Percentiles rank a stretch among this genome's conserved stretches.
Evolutionary conservation across 1,284 basidiomycete genomes (phyloP).

Genomic region (Marasmius fiardii): DNA sequence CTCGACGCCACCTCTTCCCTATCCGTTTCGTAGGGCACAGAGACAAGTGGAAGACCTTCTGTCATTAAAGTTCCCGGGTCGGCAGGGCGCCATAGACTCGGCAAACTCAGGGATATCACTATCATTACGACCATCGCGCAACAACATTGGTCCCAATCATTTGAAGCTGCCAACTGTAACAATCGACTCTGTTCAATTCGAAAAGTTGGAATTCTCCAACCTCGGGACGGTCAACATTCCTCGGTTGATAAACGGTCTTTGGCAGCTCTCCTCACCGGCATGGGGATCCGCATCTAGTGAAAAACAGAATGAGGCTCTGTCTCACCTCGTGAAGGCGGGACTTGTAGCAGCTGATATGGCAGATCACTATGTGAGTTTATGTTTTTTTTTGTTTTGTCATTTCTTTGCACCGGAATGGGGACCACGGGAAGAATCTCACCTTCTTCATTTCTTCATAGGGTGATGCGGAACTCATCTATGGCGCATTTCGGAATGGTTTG

Average conservation of each 20-base stretch:
- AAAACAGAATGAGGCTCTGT: constrained; percentile 39
- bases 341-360: constrained; percentile 23
- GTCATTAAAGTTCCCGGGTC: constrained; percentile 8
- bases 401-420: neutral
- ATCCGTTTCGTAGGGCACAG: constrained; percentile 15
- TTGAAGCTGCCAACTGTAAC: neutral
- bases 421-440: neutral
- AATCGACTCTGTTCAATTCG: neutral
- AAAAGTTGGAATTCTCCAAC: constrained; percentile 9
- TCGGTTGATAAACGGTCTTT: constrained; percentile 44
- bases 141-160: neutral
- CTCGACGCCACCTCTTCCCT: constrained; percentile 6
- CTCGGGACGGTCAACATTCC: constrained; percentile 23
- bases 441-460: constrained; percentile 7
- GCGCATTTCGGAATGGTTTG: constrained; percentile 13
- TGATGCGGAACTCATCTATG: constrained; percentile 17
- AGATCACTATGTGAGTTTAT: constrained; percentile 17
- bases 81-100: too few species aligned
- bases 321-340: constrained; percentile 36
- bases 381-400: neutral
- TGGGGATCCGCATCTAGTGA: constrained; percentile 46
- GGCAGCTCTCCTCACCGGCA: constrained; percentile 48
- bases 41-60: constrained; percentile 16
- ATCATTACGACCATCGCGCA: too few species aligned
- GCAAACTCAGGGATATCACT: neutral